Conservation (phyloP, 2,329 filamentous ascomycete species). For the Aureobasidium subglaciale region DNA sequence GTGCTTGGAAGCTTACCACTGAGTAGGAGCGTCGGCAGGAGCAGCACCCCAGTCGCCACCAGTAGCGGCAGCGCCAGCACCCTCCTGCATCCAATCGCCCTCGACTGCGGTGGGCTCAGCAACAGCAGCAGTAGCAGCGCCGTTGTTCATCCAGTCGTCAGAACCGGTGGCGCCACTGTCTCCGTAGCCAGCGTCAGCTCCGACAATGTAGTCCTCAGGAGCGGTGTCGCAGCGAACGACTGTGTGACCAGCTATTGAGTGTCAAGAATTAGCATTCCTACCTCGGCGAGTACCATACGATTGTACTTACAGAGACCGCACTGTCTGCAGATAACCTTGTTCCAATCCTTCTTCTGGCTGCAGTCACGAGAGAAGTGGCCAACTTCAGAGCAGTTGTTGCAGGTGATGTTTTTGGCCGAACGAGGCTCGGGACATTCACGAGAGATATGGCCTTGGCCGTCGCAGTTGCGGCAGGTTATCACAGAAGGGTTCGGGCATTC, state of each 20-base stretch:
- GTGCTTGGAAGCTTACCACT: not conserved
- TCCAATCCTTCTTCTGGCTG: constrained; percentile 49
- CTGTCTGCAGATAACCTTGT: constrained; percentile 37
- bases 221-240: not conserved
- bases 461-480: not conserved
- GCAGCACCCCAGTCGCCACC: constrained; percentile 3
- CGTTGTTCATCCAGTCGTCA: not conserved
- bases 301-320: constrained; percentile 26
- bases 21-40: not conserved
- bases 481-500: not conserved
- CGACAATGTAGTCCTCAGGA: not conserved
- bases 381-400: constrained; percentile 40
- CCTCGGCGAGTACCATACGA: too few species aligned
- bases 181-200: not conserved
- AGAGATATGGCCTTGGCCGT: not conserved
- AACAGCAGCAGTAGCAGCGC: not conserved
- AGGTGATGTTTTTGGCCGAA: constrained; percentile 25
- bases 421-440: constrained; percentile 36
- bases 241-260: constrained; percentile 11
- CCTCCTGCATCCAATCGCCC: not conserved
- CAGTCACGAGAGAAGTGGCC: constrained; percentile 59
- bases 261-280: not conserved
- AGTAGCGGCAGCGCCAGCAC: not conserved
- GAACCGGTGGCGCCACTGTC: not conserved
- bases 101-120: not conserved